Conservation (phyloP, 164 flowering plant genomes). For the Cinnamomum micranthum region DNA sequence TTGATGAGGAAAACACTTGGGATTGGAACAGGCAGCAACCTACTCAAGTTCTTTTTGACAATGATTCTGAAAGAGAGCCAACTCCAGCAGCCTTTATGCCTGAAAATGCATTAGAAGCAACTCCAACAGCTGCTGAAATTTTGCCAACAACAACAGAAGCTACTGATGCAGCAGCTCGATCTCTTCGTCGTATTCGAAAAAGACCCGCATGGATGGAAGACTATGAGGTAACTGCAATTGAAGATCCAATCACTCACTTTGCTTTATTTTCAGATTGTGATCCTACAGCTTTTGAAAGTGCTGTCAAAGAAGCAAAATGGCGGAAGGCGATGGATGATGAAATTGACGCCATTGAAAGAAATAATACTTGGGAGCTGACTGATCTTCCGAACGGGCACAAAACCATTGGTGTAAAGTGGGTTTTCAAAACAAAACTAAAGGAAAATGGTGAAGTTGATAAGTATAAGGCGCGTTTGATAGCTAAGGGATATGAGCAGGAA, state of each 20-base stretch:
- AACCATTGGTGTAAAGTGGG: conserved; percentile 15
- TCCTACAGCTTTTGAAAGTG: conserved; percentile 6
- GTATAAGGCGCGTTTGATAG: conserved; percentile 7
- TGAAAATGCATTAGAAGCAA: too few relatives aligned
- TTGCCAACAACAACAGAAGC: neutral
- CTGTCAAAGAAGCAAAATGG: conserved; percentile 10
- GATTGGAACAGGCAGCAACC: neutral
- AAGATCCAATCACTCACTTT: neutral
- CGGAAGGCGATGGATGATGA: conserved; percentile 14
- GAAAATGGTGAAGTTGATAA: conserved; percentile 4
- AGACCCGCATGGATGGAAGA: conserved; percentile 1
- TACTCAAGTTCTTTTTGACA: neutral
- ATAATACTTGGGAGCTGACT: conserved; percentile 4
- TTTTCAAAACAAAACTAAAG: conserved; percentile 8
- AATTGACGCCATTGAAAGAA: conserved; percentile 11
- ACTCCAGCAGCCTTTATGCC: too few relatives aligned
- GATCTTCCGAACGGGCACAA: conserved; percentile 3
- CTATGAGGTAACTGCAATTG: conserved; percentile 3
- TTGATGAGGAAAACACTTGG: conserved; percentile 2
- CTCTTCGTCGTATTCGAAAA: neutral
- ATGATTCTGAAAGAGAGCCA: too few relatives aligned
- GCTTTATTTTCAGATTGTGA: conserved; percentile 13
- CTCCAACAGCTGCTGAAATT: too few relatives aligned
- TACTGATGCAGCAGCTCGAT: neutral
- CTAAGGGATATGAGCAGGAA: conserved; percentile 8